Evolutionary conservation across 805 yeast species (phyloP).

Genomic region (Teunomyces lycoperdinae): DNA sequence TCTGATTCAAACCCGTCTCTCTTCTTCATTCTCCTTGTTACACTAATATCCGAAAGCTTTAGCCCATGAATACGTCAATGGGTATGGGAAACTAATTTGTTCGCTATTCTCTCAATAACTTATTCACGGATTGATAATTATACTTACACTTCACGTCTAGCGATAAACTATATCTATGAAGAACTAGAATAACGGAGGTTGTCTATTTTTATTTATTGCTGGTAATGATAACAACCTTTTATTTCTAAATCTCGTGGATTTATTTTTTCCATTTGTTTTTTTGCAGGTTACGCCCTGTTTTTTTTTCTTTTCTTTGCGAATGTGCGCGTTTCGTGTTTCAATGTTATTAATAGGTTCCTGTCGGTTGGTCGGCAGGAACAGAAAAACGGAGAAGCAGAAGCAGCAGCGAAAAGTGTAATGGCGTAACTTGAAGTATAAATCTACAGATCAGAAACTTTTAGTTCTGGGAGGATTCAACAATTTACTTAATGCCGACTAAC

Average conservation of each 20-base stretch:
- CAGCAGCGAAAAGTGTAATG: neutral
- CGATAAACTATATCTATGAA: conserved; percentile 1
- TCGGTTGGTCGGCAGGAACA: neutral
- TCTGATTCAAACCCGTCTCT: neutral
- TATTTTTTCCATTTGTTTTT: neutral
- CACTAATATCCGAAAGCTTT: neutral
- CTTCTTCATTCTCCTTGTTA: neutral
- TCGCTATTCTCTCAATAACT: neutral
- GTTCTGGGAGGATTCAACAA: neutral
- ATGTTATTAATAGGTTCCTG: conserved; percentile 3
- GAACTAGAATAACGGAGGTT: neutral
- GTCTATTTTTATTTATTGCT: conserved; percentile 1
- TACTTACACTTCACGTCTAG: conserved; percentile 2
- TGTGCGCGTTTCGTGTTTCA: conserved; percentile 4
- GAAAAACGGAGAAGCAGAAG: neutral
- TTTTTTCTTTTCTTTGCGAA: neutral
- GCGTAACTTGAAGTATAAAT: neutral
- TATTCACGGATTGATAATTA: neutral
- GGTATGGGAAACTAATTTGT: neutral
- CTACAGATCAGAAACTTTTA: neutral
- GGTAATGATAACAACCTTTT: neutral
- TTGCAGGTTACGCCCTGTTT: neutral
- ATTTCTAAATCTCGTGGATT: neutral
- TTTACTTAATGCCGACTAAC: too few relatives aligned
- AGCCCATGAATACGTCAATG: neutral